A percentile compares a stretch with the other conserved stretches of the same genome.
phyloP scores from a whole-genome alignment of 805 yeast species.

The Teunomyces funiuensis region DNA sequence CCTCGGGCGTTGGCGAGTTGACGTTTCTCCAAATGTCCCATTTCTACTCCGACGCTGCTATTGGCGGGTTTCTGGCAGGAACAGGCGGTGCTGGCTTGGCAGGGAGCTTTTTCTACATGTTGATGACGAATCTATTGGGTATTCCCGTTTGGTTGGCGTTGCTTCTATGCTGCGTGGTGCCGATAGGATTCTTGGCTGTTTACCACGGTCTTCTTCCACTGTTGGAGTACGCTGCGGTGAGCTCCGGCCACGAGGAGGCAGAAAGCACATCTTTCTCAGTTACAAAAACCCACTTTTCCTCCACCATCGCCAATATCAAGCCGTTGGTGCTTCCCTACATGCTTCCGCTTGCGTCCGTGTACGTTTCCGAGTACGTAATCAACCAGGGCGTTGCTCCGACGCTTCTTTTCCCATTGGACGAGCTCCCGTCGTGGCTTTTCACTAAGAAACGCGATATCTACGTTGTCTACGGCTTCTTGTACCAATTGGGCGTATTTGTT shows the following conservation, averaged over 20 bases:
- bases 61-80: conserved; percentile 90
- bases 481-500: conserved; percentile 89
- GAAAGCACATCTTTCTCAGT: not conserved
- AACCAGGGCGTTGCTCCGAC: conserved; percentile 94
- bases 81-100: conserved; percentile 94
- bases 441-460: conserved; percentile 76
- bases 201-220: conserved; percentile 18
- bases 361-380: conserved; percentile 81
- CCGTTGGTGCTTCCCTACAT: conserved; percentile 64
- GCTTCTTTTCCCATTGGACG: conserved; percentile 68
- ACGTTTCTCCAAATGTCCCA: conserved; percentile 88
- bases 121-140: conserved; percentile 68
- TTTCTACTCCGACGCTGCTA: conserved; percentile 56
- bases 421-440: conserved; percentile 61
- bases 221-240: conserved; percentile 4
- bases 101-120: conserved; percentile 73
- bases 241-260: not conserved
- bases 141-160: conserved; percentile 56
- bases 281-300: conserved; percentile 15
- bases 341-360: conserved; percentile 82
- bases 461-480: conserved; percentile 85
- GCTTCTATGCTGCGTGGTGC: conserved; percentile 53
- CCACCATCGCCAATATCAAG: conserved; percentile 29
- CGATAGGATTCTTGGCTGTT: conserved; percentile 47
- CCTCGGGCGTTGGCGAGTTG: conserved; percentile 89